phyloP scores from a whole-genome alignment of 768 basidiomycete genomes.

The Heimioporus sp. region DNA sequence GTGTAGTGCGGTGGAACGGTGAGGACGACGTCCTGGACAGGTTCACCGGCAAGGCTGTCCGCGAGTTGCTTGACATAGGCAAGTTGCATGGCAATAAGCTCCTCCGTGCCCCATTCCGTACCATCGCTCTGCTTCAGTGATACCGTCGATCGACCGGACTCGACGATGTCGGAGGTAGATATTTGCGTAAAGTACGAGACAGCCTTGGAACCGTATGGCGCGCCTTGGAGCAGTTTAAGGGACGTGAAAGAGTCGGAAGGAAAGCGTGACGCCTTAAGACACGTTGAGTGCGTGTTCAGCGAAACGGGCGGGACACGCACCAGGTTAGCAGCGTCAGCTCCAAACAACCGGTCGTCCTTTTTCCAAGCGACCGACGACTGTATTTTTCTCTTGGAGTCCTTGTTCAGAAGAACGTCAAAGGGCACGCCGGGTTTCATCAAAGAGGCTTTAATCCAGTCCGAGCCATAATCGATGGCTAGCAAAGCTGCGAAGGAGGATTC shows the following conservation, averaged over 20 bases:
- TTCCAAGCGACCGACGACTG: conserved; percentile 91
- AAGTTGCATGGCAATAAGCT: conserved; percentile 92
- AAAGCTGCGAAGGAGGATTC: conserved; percentile 63
- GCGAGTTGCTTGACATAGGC: conserved; percentile 88
- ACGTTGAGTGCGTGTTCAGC: background rate
- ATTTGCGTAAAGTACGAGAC: conserved; percentile 59
- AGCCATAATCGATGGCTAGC: conserved; percentile 97
- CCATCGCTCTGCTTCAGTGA: conserved; percentile 59
- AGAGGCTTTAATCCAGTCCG: conserved; percentile 96
- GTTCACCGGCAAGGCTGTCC: conserved; percentile 70
- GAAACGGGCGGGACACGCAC: conserved; percentile 46
- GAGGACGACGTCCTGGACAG: conserved; percentile 79
- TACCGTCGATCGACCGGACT: conserved; percentile 60
- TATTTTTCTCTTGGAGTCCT: conserved; percentile 96
- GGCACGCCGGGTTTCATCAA: conserved; percentile 92
- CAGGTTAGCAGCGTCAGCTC: conserved; percentile 82
- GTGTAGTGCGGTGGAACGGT: conserved; percentile 91
- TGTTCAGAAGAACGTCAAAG: conserved; percentile 94
- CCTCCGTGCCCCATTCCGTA: conserved; percentile 79
- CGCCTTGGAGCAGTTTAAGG: conserved; percentile 81
- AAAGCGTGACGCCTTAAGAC: conserved; percentile 80
- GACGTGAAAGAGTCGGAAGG: conserved; percentile 85
- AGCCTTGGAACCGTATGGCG: conserved; percentile 55
- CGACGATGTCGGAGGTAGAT: conserved; percentile 48
- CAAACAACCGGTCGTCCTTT: conserved; percentile 85